phyloP scores from a whole-genome alignment of 768 basidiomycete species.

The Amylocystis lapponica region DNA sequence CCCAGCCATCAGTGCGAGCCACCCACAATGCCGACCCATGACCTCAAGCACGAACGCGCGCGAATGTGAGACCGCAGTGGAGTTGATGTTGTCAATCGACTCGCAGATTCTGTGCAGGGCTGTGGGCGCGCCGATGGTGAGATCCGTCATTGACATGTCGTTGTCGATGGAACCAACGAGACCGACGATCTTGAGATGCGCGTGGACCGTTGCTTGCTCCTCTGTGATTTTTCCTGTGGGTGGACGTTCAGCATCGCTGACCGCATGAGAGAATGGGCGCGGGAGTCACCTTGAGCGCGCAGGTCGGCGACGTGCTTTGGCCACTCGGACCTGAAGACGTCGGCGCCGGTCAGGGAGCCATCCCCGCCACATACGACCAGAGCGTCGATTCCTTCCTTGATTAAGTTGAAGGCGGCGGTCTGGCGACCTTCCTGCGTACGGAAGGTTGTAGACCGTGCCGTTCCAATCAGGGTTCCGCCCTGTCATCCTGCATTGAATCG shows the following conservation, averaged over 20 bases:
- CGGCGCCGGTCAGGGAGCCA: slow-evolving; percentile 93
- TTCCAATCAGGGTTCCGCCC: slow-evolving; percentile 97
- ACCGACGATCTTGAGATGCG: slow-evolving; percentile 94
- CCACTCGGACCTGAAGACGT: slow-evolving; percentile 93
- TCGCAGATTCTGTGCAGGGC: slow-evolving; percentile 97
- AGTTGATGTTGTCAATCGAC: slow-evolving; percentile 96
- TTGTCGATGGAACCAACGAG: slow-evolving; percentile 99
- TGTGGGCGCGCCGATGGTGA: slow-evolving; percentile 95
- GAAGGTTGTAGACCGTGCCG: slow-evolving; percentile 80
- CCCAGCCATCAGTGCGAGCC: slow-evolving; percentile 91
- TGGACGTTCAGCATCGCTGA: not conserved
- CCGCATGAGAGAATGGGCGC: not conserved
- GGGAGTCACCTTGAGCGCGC: slow-evolving; percentile 46
- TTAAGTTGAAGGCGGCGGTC: slow-evolving; percentile 84
- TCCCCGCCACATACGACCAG: slow-evolving; percentile 97
- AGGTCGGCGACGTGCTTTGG: slow-evolving; percentile 74
- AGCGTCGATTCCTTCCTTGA: slow-evolving; percentile 96
- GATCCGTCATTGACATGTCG: slow-evolving; percentile 96
- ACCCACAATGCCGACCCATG: slow-evolving; percentile 99
- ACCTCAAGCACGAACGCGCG: slow-evolving; percentile 98
- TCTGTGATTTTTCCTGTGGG: slow-evolving; percentile 65
- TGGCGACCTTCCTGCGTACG: slow-evolving; percentile 83
- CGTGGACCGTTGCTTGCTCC: slow-evolving; percentile 62
- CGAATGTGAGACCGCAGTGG: slow-evolving; percentile 92
- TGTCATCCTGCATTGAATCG: slow-evolving; percentile 30